Base-by-base conservation (phyloP, 352 stramenopile species). In the Peronospora destructor region DNA sequence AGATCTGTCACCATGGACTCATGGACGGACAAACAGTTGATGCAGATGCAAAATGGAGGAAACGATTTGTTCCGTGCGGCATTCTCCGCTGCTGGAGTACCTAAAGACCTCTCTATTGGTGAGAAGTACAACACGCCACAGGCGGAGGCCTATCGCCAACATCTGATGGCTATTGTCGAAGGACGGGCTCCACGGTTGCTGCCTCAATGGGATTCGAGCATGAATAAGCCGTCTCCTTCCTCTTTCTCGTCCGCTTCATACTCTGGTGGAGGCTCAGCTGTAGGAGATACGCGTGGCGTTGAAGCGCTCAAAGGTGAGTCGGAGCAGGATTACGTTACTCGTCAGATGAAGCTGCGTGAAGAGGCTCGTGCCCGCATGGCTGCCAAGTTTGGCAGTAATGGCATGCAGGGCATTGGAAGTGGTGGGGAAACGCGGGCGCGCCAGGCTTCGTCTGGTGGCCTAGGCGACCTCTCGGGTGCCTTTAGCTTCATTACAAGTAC, bases 111-210 rank as follows among this genome's bases (percentile, higher is more conserved):
- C 7, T 86, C 72, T 11, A 90, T 89, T 49, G 73, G 64, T 33
- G 72, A 91, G 49, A 91, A 89, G 49, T 89, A 91, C 64, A 89
- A 89, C 69, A 86, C 81, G 30, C 77, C 81, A 1, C 81, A 91
- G 55, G 81, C 81, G 6, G 81, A 88, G 30, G 68, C 71, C 8
- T 91, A 87, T 55, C 81, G 81, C 52, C 61, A 66, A 33, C 64
- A 73, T 14, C 59, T 89, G 11, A 74, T 62, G 12, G 73, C 76
- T 3, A 62, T 85, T n/a, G 76, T 87, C 4, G 74, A 91, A 35
- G 76, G 76, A 19, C 70, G 65, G 5, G 14, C 68, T 11, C 54
- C 74, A 3, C 49, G 54, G 21, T 61, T 72, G n/a, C 68, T 91
- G 23, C 81, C 77, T 2, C 67, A 65, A 25, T 91, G 81, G 77